phyloP scores from a whole-genome alignment of 2,329 filamentous ascomycete genomes.

The Dothidotthia symphoricarpi region DNA sequence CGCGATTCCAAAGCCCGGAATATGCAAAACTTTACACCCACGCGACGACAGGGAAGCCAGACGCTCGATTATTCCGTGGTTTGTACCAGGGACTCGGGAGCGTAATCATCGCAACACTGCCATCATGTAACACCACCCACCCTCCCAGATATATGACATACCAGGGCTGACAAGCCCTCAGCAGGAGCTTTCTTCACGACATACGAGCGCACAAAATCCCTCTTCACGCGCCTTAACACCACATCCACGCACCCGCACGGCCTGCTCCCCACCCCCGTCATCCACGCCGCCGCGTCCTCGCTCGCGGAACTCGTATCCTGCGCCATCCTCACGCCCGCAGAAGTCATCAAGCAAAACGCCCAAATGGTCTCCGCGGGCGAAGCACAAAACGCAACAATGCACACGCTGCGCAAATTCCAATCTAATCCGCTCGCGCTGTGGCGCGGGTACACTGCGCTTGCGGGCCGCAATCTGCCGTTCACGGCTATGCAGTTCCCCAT shows the following conservation, averaged over 20 bases:
- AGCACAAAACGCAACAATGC: constrained; percentile 52
- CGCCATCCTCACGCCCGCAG: constrained; percentile 80
- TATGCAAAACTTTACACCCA: constrained; percentile 67
- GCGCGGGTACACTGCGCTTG: constrained; percentile 77
- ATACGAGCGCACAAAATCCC: constrained; percentile 73
- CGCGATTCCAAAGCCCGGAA: constrained; percentile 74
- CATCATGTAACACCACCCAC: constrained; percentile 62
- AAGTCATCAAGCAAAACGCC: constrained; percentile 91
- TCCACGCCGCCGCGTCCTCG: constrained; percentile 72
- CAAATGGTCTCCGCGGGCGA: constrained; percentile 64
- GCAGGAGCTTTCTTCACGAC: constrained; percentile 87
- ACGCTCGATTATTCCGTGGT: constrained; percentile 63
- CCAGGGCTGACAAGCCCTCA: constrained; percentile 31
- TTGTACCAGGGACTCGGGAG: constrained; percentile 86
- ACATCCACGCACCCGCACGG: constrained; percentile 29
- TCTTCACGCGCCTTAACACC: constrained; percentile 55
- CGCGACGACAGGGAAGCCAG: constrained; percentile 55
- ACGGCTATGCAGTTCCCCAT: constrained; percentile 86
- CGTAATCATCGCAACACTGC: constrained; percentile 81
- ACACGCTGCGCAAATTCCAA: constrained; percentile 58
- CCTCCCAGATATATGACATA: not conserved
- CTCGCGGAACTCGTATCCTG: constrained; percentile 81
- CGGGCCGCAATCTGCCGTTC: constrained; percentile 80
- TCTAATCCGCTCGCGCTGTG: constrained; percentile 56
- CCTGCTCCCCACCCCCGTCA: constrained; percentile 63